phyloP scores from a whole-genome alignment of 176 grass and related monocot genomes.

The Raddia guianensis region DNA sequence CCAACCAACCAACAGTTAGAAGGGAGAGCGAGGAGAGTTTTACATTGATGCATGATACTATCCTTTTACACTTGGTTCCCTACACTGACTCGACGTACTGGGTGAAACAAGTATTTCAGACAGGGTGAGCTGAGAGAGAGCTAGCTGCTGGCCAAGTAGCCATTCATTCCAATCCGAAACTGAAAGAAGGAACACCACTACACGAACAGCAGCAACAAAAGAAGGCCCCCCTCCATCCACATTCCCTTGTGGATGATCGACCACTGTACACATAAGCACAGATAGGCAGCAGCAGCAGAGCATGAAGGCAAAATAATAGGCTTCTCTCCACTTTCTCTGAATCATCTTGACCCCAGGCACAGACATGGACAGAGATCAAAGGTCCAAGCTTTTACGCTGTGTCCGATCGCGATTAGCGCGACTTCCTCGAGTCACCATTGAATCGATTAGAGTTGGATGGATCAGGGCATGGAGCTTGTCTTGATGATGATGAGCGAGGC shows the following conservation, averaged over 20 bases:
- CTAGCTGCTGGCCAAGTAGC: neutral
- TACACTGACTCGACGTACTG: conserved; percentile 42
- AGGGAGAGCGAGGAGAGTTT: neutral
- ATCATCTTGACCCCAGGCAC: neutral
- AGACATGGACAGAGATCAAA: conserved; percentile 33
- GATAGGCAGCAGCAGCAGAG: conserved; percentile 11
- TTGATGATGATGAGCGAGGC: neutral
- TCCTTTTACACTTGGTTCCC: conserved; percentile 39
- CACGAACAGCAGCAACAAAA: conserved; percentile 38
- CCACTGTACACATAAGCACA: conserved; percentile 47
- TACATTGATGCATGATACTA: conserved; percentile 2
- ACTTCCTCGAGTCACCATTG: conserved; percentile 27
- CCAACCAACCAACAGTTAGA: conserved; percentile 26
- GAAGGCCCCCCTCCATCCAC: neutral
- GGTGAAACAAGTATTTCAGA: conserved; percentile 30
- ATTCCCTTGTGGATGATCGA: conserved; percentile 32
- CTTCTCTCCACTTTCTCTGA: conserved; percentile 29
- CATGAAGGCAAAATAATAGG: conserved; percentile 48
- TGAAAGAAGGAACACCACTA: conserved; percentile 28
- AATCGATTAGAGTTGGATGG: conserved; percentile 10
- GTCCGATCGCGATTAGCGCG: neutral
- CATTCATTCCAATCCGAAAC: conserved; percentile 41
- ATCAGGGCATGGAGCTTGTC: conserved; percentile 29
- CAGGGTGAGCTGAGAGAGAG: conserved; percentile 8
- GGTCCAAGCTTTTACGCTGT: neutral